A percentile compares a stretch with the other conserved stretches of the same genome.
phyloP scores from a whole-genome alignment of 495 filamentous ascomycete genomes.

The Aspergillus hancockii region DNA sequence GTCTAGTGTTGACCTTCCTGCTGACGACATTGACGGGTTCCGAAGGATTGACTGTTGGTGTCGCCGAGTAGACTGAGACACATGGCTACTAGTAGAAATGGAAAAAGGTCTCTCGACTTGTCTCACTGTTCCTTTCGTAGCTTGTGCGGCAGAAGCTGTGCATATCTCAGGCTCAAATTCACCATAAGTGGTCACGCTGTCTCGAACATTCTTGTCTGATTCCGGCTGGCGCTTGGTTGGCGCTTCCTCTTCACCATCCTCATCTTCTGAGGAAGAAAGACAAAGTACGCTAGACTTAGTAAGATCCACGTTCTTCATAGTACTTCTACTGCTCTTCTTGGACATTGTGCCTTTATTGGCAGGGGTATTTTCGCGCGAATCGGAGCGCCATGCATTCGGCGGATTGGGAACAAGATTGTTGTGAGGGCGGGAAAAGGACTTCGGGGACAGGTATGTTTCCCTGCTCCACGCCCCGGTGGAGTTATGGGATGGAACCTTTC shows the following conservation, averaged over 20 bases:
- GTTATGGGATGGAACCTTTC: conserved; percentile 21
- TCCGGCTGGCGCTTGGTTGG: conserved; percentile 12
- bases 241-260: conserved; percentile 33
- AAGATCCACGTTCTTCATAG: conserved; percentile 48
- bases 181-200: conserved; percentile 41
- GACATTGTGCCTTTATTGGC: conserved; percentile 27
- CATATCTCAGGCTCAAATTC: conserved; percentile 45
- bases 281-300: conserved; percentile 55
- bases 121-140: conserved; percentile 30
- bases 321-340: conserved; percentile 46
- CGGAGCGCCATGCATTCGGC: conserved; percentile 18
- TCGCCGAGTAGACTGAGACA: conserved; percentile 27
- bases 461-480: conserved; percentile 24
- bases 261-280: conserved; percentile 59
- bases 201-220: conserved; percentile 24
- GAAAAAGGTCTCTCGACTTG: conserved; percentile 34
- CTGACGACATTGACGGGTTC: conserved; percentile 30
- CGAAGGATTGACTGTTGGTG: conserved; percentile 15
- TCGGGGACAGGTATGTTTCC: conserved; percentile 27
- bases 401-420: conserved; percentile 14
- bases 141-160: conserved; percentile 40
- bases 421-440: conserved; percentile 7
- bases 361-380: conserved; percentile 15
- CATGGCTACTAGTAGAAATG: conserved; percentile 31
- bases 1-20: conserved; percentile 25